phyloP scores from a whole-genome alignment of 306 rosid species.

The Vigna unguiculata region DNA sequence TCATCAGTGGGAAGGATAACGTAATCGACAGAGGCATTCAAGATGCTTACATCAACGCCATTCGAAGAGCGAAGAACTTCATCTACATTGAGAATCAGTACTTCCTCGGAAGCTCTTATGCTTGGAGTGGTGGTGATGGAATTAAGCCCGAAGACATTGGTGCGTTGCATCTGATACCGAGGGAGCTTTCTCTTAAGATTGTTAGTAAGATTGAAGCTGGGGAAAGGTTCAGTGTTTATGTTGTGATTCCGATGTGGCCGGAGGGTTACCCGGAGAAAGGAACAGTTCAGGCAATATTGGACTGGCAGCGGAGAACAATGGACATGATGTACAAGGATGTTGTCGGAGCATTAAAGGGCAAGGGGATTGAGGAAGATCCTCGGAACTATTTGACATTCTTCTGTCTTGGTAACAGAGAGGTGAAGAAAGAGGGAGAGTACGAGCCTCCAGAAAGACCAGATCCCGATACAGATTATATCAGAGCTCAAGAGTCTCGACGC shows the following conservation, averaged over 20 bases:
- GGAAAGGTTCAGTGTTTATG: slow-evolving; percentile 67
- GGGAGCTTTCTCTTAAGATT: slow-evolving; percentile 70
- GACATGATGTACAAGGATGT: slow-evolving; percentile 74
- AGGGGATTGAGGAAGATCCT: slow-evolving; percentile 63
- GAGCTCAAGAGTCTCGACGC: slow-evolving; percentile 63
- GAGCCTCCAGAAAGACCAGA: slow-evolving; percentile 65
- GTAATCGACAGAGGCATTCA: slow-evolving; percentile 69
- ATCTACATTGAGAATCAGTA: slow-evolving; percentile 74
- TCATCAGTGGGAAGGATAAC: slow-evolving; percentile 71
- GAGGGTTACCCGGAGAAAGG: slow-evolving; percentile 67
- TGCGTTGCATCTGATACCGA: slow-evolving; percentile 68
- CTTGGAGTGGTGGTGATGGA: slow-evolving; percentile 60
- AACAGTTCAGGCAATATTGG: slow-evolving; percentile 77
- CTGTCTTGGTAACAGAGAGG: slow-evolving; percentile 70
- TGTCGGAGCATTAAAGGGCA: slow-evolving; percentile 52
- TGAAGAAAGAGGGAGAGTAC: slow-evolving; percentile 58
- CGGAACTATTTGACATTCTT: slow-evolving; percentile 73
- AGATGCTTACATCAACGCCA: slow-evolving; percentile 72
- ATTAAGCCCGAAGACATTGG: slow-evolving; percentile 72
- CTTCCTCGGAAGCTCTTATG: slow-evolving; percentile 69
- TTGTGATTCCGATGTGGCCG: slow-evolving; percentile 78
- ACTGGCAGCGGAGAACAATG: slow-evolving; percentile 78
- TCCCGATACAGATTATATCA: slow-evolving; percentile 54
- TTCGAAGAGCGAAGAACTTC: slow-evolving; percentile 66
- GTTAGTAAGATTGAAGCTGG: slow-evolving; percentile 74